These are phyloP conservation scores for Ophiostoma piceae DNA, from an alignment of 2,329 filamentous ascomycete species.

Conservation along the genomic window DNA sequence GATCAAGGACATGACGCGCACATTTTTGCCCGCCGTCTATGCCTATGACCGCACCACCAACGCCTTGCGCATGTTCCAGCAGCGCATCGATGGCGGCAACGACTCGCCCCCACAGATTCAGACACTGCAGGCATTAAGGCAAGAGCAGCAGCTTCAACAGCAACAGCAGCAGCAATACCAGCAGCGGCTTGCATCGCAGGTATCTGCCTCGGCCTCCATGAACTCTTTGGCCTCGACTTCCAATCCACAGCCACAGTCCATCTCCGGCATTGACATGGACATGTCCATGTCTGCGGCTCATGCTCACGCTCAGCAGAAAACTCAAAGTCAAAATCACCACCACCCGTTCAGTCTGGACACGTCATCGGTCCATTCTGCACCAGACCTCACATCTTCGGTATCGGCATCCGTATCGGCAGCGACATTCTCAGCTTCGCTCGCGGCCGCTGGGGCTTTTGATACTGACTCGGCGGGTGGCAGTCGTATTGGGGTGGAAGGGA, in stretches of 20 bases:
- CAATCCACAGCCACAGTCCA: neutral
- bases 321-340: neutral
- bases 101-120: neutral
- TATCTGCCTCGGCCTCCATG: neutral
- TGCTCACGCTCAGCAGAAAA: neutral
- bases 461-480: neutral
- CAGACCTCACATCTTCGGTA: neutral
- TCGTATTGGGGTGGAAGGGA: neutral
- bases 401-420: neutral
- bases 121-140: neutral
- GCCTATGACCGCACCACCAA: constrained; percentile 17
- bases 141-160: constrained; percentile 6
- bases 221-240: neutral
- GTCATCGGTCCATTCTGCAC: neutral
- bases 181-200: neutral
- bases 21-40: constrained; percentile 20
- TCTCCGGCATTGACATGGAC: neutral
- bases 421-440: neutral
- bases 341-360: neutral
- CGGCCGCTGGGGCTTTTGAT: neutral
- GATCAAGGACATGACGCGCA: constrained; percentile 23
- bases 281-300: neutral
- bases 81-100: constrained; percentile 19
- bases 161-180: constrained; percentile 6
- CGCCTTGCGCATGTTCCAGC: constrained; percentile 19